These are phyloP conservation scores for Cyclotella atomus DNA, from an alignment of 108 stramenopile genomes.

Conservation along the genomic window DNA sequence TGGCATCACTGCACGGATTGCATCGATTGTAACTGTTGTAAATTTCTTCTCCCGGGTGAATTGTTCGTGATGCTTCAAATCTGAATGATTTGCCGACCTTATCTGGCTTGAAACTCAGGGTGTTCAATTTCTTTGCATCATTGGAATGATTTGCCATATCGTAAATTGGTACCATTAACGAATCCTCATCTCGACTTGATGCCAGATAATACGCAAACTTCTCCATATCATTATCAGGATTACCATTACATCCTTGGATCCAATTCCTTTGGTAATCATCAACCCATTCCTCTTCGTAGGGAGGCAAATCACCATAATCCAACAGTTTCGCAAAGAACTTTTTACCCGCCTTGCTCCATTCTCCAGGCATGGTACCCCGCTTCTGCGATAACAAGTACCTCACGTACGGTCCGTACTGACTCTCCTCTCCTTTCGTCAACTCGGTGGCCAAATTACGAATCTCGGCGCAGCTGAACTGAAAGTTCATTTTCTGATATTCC, in stretches of 20 bases:
- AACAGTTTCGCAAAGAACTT: constrained; percentile 33
- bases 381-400: constrained; percentile 40
- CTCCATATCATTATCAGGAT: constrained; percentile 11
- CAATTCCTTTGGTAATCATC: constrained; percentile 11
- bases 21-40: constrained; percentile 54
- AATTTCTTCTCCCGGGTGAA: constrained; percentile 43
- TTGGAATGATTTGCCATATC: constrained; percentile 58
- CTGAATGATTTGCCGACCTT: constrained; percentile 26
- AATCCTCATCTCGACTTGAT: constrained; percentile 30
- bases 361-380: constrained; percentile 41
- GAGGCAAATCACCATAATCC: constrained; percentile 38
- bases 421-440: constrained; percentile 40
- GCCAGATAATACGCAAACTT: constrained; percentile 21
- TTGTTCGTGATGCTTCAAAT: constrained; percentile 34
- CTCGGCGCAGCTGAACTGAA: constrained; percentile 28
- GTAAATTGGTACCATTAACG: constrained; percentile 50
- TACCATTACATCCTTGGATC: constrained; percentile 30
- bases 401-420: constrained; percentile 37
- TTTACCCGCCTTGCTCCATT: constrained; percentile 34
- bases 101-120: constrained; percentile 36
- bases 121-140: constrained; percentile 44
- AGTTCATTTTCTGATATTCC: constrained; percentile 19
- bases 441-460: constrained; percentile 44
- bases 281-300: constrained; percentile 38
- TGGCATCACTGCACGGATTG: constrained; percentile 38